Evolutionary conservation across 192 early-diverging fungal genomes (phyloP).

Genomic region (Linnemannia schmuckeri): DNA sequence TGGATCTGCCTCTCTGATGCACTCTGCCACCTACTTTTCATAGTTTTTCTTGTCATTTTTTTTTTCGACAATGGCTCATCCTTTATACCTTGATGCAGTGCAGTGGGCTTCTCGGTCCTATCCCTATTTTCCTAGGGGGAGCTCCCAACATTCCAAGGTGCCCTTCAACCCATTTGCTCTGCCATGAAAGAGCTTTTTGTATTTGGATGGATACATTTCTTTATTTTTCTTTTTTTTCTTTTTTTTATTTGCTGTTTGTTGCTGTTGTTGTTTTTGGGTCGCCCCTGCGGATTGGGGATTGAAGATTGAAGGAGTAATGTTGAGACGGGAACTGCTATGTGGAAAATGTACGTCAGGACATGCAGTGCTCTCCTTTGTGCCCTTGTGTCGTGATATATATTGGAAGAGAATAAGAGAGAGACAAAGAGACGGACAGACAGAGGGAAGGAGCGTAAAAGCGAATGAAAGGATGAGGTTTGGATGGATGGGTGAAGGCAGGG

Average conservation of each 20-base stretch:
- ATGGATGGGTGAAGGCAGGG: conserved; percentile 3
- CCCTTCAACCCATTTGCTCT: background rate
- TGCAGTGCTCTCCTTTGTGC: background rate
- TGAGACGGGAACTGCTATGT: background rate
- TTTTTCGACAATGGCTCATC: background rate
- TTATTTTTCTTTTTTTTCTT: background rate
- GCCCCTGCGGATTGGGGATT: background rate
- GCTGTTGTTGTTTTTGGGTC: background rate
- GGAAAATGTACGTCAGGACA: background rate
- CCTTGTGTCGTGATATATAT: background rate
- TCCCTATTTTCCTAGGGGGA: background rate
- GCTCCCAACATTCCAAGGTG: conserved; percentile 1
- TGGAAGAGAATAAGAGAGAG: background rate
- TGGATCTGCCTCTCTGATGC: background rate
- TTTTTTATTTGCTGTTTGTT: background rate
- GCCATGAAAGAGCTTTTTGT: conserved; percentile 3
- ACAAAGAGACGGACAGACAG: background rate
- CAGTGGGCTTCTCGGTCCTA: background rate
- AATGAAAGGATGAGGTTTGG: background rate
- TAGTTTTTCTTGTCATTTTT: background rate
- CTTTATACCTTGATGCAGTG: background rate
- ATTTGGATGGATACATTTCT: background rate
- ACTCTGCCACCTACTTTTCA: conserved; percentile 1
- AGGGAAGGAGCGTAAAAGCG: background rate
- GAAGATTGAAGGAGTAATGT: background rate